phyloP scores from a whole-genome alignment of 495 filamentous ascomycete genomes.

The Chaetomium tenue region DNA sequence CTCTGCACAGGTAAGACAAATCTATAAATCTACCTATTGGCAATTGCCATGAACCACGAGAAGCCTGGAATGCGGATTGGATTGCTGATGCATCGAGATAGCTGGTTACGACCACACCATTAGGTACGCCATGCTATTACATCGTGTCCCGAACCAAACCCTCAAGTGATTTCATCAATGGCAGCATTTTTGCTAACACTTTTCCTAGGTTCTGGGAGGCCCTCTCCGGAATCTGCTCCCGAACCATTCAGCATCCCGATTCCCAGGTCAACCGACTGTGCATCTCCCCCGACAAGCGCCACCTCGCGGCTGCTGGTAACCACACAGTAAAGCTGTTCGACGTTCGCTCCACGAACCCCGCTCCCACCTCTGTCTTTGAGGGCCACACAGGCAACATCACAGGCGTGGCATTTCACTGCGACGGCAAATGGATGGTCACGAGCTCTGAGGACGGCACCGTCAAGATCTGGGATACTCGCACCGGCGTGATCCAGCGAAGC shows the following conservation, averaged over 20 bases:
- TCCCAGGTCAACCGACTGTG: conserved; percentile 98
- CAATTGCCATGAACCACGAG: conserved; percentile 12
- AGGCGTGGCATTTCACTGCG: conserved; percentile 94
- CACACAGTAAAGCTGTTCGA: conserved; percentile 96
- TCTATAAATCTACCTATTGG: background rate
- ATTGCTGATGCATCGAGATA: conserved; percentile 34
- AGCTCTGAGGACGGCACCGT: conserved; percentile 96
- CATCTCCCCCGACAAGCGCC: conserved; percentile 97
- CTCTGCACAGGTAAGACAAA: conserved; percentile 71
- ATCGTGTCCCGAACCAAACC: background rate
- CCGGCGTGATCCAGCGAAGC: conserved; percentile 82
- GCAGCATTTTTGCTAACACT: conserved; percentile 11
- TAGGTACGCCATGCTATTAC: conserved; percentile 56
- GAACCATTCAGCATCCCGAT: conserved; percentile 95
- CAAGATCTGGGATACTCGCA: conserved; percentile 97
- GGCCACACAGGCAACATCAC: conserved; percentile 95
- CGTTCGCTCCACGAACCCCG: conserved; percentile 93
- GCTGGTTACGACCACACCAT: conserved; percentile 99
- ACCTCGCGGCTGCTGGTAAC: conserved; percentile 90
- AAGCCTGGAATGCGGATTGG: background rate
- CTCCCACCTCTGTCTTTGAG: conserved; percentile 86
- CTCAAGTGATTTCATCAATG: too few species aligned
- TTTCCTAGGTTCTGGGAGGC: conserved; percentile 89
- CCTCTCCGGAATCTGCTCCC: conserved; percentile 93
- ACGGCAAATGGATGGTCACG: conserved; percentile 99